Conservation (phyloP, 345 rosid genomes). For the Erodium maritimum region DNA sequence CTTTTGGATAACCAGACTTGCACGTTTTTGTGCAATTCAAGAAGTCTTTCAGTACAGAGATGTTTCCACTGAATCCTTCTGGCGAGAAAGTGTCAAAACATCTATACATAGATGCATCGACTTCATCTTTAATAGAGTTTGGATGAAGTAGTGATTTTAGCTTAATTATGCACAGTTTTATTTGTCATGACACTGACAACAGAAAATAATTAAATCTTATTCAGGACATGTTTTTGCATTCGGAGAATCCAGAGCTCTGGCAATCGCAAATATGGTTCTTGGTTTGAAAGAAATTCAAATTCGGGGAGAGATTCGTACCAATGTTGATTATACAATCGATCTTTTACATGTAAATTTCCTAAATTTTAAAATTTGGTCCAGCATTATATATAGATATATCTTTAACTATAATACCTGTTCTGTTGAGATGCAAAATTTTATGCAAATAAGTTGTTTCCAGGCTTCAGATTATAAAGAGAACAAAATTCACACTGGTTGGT, state of each 20-base stretch:
- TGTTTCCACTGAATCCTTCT: too few species aligned
- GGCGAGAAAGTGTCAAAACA: too few species aligned
- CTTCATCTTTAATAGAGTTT: too few species aligned
- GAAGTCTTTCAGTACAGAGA: too few species aligned
- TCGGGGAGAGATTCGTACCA: slow-evolving; percentile 94
- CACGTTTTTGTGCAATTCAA: too few species aligned
- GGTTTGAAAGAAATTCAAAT: slow-evolving; percentile 98
- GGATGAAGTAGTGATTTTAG: too few species aligned
- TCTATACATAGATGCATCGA: too few species aligned
- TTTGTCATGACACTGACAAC: not conserved
- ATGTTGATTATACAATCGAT: slow-evolving; percentile 93
- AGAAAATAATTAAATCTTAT: slow-evolving; percentile 5
- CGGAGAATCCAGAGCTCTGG: slow-evolving; percentile 96
- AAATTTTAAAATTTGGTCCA: slow-evolving; percentile 4
- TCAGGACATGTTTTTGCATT: slow-evolving; percentile 96
- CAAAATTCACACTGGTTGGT: slow-evolving; percentile 98
- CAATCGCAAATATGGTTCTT: slow-evolving; percentile 99
- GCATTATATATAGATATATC: not conserved
- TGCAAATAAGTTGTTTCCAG: slow-evolving; percentile 31
- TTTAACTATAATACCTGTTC: not conserved
- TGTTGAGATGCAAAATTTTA: slow-evolving; percentile 9
- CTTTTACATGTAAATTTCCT: slow-evolving; percentile 71
- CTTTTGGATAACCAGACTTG: too few species aligned
- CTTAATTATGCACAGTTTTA: not conserved
- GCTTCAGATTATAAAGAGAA: slow-evolving; percentile 93